Evolutionary conservation across 1,139 yeast species (phyloP).

Genomic region (Geotrichum phurueaensis): DNA sequence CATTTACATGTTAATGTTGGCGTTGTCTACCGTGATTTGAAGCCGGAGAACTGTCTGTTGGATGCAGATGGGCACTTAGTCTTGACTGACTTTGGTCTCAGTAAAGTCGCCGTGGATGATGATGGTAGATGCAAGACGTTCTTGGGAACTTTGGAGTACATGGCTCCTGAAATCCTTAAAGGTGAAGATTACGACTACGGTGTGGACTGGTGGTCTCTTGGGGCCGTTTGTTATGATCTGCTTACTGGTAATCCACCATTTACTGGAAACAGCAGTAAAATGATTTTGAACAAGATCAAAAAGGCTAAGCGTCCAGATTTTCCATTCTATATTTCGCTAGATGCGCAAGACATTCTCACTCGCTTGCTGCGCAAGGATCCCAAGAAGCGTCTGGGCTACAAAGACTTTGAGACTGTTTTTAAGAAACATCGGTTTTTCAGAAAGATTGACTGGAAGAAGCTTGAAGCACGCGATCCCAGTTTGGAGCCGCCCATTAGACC

Average conservation of each 20-base stretch:
- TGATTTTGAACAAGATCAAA: constrained; percentile 73
- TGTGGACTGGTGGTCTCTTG: constrained; percentile 97
- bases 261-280: constrained; percentile 80
- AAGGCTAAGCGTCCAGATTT: constrained; percentile 62
- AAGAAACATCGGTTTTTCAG: constrained; percentile 76
- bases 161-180: constrained; percentile 89
- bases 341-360: constrained; percentile 76
- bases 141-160: constrained; percentile 91
- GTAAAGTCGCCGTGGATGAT: constrained; percentile 54
- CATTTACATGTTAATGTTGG: constrained; percentile 78
- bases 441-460: constrained; percentile 65
- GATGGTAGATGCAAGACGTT: constrained; percentile 59
- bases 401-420: constrained; percentile 58
- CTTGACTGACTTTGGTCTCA: constrained; percentile 85
- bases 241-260: constrained; percentile 92
- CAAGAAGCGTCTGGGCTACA: constrained; percentile 57
- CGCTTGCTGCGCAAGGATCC: constrained; percentile 73
- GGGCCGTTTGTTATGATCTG: constrained; percentile 82
- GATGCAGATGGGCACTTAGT: constrained; percentile 76
- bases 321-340: constrained; percentile 76
- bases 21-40: constrained; percentile 83
- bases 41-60: constrained; percentile 88
- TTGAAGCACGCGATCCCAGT: constrained; percentile 43
- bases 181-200: constrained; percentile 81
- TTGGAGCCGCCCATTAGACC: constrained; percentile 80